Conservation (phyloP, 202 grass and related monocot genomes). For the Setaria viridis region DNA sequence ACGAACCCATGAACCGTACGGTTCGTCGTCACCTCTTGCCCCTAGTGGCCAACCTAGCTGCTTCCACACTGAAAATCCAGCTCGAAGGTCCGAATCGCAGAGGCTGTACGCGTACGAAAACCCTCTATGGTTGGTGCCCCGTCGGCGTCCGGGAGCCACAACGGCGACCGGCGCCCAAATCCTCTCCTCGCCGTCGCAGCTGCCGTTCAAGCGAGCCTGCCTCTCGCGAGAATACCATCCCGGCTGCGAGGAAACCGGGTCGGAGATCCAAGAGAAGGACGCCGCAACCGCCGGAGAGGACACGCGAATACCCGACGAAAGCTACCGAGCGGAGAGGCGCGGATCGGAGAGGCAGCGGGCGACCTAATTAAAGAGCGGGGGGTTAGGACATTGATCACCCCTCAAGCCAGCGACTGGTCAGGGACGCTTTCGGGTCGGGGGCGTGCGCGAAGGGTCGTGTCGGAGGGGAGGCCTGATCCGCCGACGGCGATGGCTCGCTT, state of each 20-base stretch:
- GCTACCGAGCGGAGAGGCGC: not conserved
- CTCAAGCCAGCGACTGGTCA: not conserved
- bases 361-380: slow-evolving; percentile 7
- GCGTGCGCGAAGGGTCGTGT: not conserved
- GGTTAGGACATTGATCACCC: not conserved
- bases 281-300: slow-evolving; percentile 33
- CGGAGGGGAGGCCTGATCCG: slow-evolving; percentile 4
- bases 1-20: no score
- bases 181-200: not conserved
- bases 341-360: not conserved
- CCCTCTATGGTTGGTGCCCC: slow-evolving; percentile 28
- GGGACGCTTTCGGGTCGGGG: not conserved
- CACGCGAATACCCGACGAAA: not conserved
- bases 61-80: not conserved
- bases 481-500: slow-evolving; percentile 27
- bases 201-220: no score
- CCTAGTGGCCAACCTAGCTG: not conserved
- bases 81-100: not conserved
- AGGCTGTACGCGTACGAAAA: slow-evolving; percentile 22
- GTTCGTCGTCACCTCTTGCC: not conserved
- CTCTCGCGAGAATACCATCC: not conserved
- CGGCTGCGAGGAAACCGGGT: not conserved
- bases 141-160: slow-evolving; percentile 29
- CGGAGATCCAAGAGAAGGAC: slow-evolving; percentile 22
- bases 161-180: not conserved